Evolutionary conservation across 495 filamentous ascomycete genomes (phyloP).

Genomic region (Friedmanniomyces endolithicus): DNA sequence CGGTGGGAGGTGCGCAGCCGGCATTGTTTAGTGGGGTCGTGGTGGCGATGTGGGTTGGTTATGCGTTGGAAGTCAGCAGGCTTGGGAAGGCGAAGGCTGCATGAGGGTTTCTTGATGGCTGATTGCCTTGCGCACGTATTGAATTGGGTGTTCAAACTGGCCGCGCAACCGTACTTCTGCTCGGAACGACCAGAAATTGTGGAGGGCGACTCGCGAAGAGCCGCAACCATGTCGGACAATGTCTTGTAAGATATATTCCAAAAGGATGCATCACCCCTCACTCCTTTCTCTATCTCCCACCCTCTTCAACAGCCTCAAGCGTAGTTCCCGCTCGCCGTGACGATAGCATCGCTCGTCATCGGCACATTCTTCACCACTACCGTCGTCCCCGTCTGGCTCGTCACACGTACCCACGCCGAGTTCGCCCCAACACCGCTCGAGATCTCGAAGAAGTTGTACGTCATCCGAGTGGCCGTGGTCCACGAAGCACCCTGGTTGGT

Average conservation of each 20-base stretch:
- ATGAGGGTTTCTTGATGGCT: neutral
- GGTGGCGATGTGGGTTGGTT: conserved; percentile 9
- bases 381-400: conserved; percentile 35
- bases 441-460: conserved; percentile 52
- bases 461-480: conserved; percentile 36
- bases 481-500: conserved; percentile 45
- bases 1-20: neutral
- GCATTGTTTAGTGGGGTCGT: conserved; percentile 2
- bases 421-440: conserved; percentile 39
- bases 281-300: too few relatives aligned
- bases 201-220: too few relatives aligned
- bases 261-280: too few relatives aligned
- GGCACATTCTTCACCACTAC: conserved; percentile 24
- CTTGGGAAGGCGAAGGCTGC: neutral
- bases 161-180: too few relatives aligned
- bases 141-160: too few relatives aligned
- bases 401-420: conserved; percentile 42
- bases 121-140: too few relatives aligned
- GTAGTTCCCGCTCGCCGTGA: conserved; percentile 19
- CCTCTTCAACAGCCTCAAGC: conserved; percentile 1
- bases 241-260: too few relatives aligned
- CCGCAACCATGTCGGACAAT: too few relatives aligned
- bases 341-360: conserved; percentile 3
- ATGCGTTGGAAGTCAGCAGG: conserved; percentile 3
- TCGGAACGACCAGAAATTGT: too few relatives aligned